A percentile compares a stretch with the other conserved stretches of the same genome.
These are phyloP conservation scores for Hygrocybe coccinea DNA, from an alignment of 768 basidiomycete species.

Conservation along the genomic window DNA sequence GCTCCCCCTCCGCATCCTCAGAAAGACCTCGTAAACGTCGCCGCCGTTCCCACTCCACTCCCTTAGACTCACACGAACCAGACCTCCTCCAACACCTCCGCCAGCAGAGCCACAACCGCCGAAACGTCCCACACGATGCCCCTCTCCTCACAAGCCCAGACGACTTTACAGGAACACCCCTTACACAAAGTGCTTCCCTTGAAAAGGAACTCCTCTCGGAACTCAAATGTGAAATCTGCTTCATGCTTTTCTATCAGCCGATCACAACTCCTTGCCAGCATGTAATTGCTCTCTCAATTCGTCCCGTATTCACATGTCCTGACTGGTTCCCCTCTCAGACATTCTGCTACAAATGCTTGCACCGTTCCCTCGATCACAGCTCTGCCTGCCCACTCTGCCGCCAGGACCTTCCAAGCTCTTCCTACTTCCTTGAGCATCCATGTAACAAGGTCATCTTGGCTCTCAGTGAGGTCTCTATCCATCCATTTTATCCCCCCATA, in stretches of 20 bases:
- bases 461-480: conserved; percentile 48
- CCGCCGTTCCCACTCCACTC: not conserved
- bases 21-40: not conserved
- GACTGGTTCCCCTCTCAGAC: conserved; percentile 47
- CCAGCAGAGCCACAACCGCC: conserved; percentile 23
- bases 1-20: not conserved
- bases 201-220: conserved; percentile 63
- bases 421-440: conserved; percentile 78
- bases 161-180: conserved; percentile 8
- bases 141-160: conserved; percentile 8
- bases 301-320: not conserved
- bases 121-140: conserved; percentile 7
- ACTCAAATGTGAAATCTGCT: conserved; percentile 89
- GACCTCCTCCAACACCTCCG: conserved; percentile 40
- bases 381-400: conserved; percentile 83
- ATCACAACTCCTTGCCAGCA: conserved; percentile 95
- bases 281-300: conserved; percentile 45
- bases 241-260: conserved; percentile 75
- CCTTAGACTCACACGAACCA: not conserved
- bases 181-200: conserved; percentile 24
- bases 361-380: conserved; percentile 85
- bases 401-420: conserved; percentile 63
- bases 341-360: conserved; percentile 85
- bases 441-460: conserved; percentile 66
- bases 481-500: not conserved